These are phyloP conservation scores for Solanum pimpinellifolium DNA, from an alignment of 257 asterid species.

Conservation along the genomic window DNA sequence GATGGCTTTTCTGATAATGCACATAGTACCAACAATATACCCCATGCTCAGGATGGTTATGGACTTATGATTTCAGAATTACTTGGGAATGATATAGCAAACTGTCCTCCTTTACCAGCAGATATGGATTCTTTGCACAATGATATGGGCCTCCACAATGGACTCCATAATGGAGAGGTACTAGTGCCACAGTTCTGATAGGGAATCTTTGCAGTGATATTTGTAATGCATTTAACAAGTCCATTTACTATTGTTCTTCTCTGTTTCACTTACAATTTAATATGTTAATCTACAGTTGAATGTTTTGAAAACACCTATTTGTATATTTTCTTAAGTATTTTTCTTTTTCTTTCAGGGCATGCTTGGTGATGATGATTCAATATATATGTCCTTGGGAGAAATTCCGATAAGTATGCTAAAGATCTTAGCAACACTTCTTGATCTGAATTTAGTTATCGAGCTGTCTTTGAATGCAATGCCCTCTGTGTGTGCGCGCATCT, in stretches of 20 bases:
- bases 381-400: constrained; percentile 89
- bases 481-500: not conserved
- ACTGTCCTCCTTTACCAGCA: constrained; percentile 56
- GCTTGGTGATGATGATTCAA: constrained; percentile 90
- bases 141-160: constrained; percentile 60
- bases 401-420: constrained; percentile 72
- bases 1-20: constrained; percentile 53
- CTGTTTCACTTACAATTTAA: not conserved
- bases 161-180: constrained; percentile 79
- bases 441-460: not conserved
- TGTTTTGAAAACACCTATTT: not conserved
- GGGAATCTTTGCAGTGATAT: not conserved
- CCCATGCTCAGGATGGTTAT: constrained; percentile 68
- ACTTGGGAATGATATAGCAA: constrained; percentile 60
- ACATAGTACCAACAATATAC: constrained; percentile 38
- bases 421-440: not conserved
- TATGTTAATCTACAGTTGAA: not conserved
- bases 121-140: constrained; percentile 58
- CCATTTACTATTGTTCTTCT: not conserved
- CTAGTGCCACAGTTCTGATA: not conserved
- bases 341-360: constrained; percentile 45
- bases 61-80: constrained; percentile 82
- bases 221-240: not conserved
- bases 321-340: not conserved
- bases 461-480: not conserved